Conservation (phyloP, 495 filamentous ascomycete species). For the Neohortaea acidophila region DNA sequence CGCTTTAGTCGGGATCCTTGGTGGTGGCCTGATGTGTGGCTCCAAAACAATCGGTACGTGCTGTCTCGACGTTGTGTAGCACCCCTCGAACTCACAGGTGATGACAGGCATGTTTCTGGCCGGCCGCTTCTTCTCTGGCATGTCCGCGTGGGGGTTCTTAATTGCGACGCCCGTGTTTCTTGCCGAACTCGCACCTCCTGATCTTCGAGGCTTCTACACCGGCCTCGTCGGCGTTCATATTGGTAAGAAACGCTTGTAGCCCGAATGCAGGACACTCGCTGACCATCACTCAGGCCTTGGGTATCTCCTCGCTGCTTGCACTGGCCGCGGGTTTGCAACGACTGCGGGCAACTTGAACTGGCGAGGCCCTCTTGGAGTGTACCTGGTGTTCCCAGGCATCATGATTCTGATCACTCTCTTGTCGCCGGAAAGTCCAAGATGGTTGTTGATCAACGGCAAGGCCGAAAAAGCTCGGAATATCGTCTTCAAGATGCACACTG, state of each 20-base stretch:
- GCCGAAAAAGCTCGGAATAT: slow-evolving; percentile 16
- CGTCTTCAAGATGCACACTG: slow-evolving; percentile 14
- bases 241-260: too few relatives aligned
- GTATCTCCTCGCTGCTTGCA: too few relatives aligned
- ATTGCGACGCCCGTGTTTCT: slow-evolving; percentile 13
- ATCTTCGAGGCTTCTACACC: slow-evolving; percentile 16
- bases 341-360: too few relatives aligned
- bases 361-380: slow-evolving; percentile 16
- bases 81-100: too few relatives aligned
- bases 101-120: slow-evolving; percentile 19
- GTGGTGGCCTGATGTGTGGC: too few relatives aligned
- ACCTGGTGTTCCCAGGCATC: slow-evolving; percentile 4
- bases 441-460: slow-evolving; percentile 9
- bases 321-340: too few relatives aligned
- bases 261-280: too few relatives aligned
- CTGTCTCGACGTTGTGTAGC: too few relatives aligned
- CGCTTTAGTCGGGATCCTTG: too few relatives aligned
- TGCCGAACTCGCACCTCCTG: slow-evolving; percentile 16
- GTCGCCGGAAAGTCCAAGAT: slow-evolving; percentile 12
- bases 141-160: slow-evolving; percentile 17
- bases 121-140: slow-evolving; percentile 13
- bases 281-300: too few relatives aligned
- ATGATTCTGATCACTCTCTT: slow-evolving; percentile 13
- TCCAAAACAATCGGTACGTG: too few relatives aligned
- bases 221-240: slow-evolving; percentile 21